Evolutionary conservation across 345 rosid species (phyloP).

Genomic region (Acer saccharum): DNA sequence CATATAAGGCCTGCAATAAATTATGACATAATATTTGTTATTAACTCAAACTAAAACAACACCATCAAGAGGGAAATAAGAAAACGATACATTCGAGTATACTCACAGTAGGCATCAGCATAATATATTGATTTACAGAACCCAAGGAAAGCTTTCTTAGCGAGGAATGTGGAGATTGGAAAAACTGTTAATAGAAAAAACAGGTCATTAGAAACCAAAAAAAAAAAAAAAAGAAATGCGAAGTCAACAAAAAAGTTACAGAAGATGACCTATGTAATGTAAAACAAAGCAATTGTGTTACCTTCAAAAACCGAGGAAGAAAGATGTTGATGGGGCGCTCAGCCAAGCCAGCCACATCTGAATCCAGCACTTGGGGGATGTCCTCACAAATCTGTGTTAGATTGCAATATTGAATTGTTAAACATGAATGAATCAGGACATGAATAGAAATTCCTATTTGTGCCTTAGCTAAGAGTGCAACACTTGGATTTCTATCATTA

Average conservation of each 20-base stretch:
- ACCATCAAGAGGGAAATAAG: neutral
- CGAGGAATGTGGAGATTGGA: conserved; percentile 83
- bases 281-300: conserved; percentile 26
- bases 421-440: neutral
- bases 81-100: conserved; percentile 18
- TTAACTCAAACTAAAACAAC: conserved; percentile 12
- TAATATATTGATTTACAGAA: conserved; percentile 83
- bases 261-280: neutral
- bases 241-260: neutral
- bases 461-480: neutral
- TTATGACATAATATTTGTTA: neutral
- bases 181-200: conserved; percentile 62
- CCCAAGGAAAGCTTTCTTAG: conserved; percentile 85
- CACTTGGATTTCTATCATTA: neutral
- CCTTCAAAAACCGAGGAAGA: conserved; percentile 84
- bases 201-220: neutral
- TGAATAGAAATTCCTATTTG: neutral
- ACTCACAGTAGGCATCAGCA: conserved; percentile 98
- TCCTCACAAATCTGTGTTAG: conserved; percentile 86
- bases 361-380: conserved; percentile 83
- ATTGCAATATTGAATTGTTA: neutral
- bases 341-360: conserved; percentile 81
- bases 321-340: conserved; percentile 86
- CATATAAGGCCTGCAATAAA: conserved; percentile 65
- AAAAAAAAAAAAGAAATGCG: neutral